Evolutionary conservation across 1,284 basidiomycete genomes (phyloP).

Genomic region (Trichosporon sp.): DNA sequence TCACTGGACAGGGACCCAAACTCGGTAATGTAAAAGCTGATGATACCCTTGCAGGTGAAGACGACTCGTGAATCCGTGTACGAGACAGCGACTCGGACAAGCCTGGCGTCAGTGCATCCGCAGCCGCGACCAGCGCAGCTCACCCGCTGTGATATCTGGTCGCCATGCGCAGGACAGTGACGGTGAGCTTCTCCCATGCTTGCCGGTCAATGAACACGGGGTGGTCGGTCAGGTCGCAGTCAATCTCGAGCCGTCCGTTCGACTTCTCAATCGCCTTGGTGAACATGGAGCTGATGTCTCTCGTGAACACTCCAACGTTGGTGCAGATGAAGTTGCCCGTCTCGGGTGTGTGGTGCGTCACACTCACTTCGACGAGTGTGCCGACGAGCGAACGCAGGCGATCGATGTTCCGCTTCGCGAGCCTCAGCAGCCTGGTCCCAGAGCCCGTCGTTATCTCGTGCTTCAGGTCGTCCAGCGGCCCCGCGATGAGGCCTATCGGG

Average conservation of each 20-base stretch:
- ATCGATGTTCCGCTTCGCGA: slow-evolving; percentile 37
- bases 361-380: slow-evolving; percentile 46
- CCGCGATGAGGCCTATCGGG: slow-evolving; percentile 47
- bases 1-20: background rate
- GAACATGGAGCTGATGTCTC: slow-evolving; percentile 50
- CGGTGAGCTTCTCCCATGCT: slow-evolving; percentile 52
- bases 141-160: slow-evolving; percentile 31
- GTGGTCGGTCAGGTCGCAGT: slow-evolving; percentile 39
- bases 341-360: slow-evolving; percentile 42
- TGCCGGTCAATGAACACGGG: slow-evolving; percentile 49
- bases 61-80: slow-evolving; percentile 30
- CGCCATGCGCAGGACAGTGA: slow-evolving; percentile 49
- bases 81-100: slow-evolving; percentile 26
- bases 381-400: slow-evolving; percentile 35
- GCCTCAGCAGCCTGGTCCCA: slow-evolving; percentile 37
- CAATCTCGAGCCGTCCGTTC: slow-evolving; percentile 40
- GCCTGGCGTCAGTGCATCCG: slow-evolving; percentile 21
- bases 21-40: slow-evolving; percentile 47
- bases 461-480: slow-evolving; percentile 40
- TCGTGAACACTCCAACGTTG: slow-evolving; percentile 45
- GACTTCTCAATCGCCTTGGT: slow-evolving; percentile 34
- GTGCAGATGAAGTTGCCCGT: slow-evolving; percentile 46
- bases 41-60: slow-evolving; percentile 48
- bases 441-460: slow-evolving; percentile 28
- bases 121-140: too few species aligned